Evolutionary conservation across 2,329 filamentous ascomycete species (phyloP), one percentile per base, ranked within the genome.

Genomic region (Thermoascus crustaceus): DNA sequence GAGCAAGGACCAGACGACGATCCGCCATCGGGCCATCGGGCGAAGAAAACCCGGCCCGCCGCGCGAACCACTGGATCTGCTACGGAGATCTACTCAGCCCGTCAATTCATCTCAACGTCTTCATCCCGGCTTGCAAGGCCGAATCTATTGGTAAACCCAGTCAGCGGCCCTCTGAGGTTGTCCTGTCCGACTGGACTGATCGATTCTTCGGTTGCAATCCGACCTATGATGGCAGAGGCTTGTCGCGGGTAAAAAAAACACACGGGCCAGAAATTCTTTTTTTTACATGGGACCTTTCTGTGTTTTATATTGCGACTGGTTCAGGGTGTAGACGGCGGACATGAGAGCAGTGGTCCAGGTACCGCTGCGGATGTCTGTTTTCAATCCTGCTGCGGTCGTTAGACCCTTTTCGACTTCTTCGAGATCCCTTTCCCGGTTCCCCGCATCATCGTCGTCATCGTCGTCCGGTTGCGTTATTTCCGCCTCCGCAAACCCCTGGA

Each of bases 321-420:
- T n/a, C n/a, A n/a, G n/a, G n/a, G n/a, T n/a, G n/a, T n/a, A n/a
- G n/a, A n/a, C n/a, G n/a, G n/a, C n/a, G n/a, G n/a, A n/a, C n/a
- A 60, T 60, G 57, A 58, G 50, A 48, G 50, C 47, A 45, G 45
- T 47, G 42, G 43, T 53, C 49, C 53, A 52, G 42, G 45, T 48
- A 41, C 51, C 53, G 42, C 48, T 55, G 53, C 54, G 57, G 51
- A 47, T 51, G 38, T 47, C 47, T 40, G 41, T 40, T 42, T 47
- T 49, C 45, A 47, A 48, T 47, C 49, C 53, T 44, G 48, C 47
- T 37, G 39, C 50, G 37, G 49, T 49, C 30, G 36, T 53, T 34
- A 50, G 48, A 43, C 49, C 45, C 42, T 37, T 46, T 23, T 38
- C 46, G 29, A 48, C 37, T 35, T 30, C n/a, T 7, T 33, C 29